A percentile compares a stretch with the other conserved stretches of the same genome.
Evolutionary conservation across 257 asterid species (phyloP).

Genomic region (Jaltomata sinuosa): DNA sequence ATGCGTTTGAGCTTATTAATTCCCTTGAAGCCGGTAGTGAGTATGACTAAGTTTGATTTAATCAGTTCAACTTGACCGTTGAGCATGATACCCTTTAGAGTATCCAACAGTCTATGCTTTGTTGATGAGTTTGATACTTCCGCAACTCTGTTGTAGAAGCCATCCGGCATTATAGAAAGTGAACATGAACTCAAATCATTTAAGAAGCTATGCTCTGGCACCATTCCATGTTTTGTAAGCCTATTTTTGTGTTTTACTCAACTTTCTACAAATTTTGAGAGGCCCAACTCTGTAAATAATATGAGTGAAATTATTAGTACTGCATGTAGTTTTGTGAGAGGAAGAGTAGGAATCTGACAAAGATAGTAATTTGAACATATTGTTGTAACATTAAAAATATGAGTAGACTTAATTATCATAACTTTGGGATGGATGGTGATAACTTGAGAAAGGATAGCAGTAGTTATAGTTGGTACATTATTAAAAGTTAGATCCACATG

Average conservation of each 20-base stretch:
- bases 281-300: no score
- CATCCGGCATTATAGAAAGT: no score
- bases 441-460: not conserved
- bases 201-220: no score
- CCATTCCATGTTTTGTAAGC: no score
- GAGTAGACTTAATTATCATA: not conserved
- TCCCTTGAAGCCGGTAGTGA: slow-evolving; percentile 38
- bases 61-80: not conserved
- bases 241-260: no score
- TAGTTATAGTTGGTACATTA: no score
- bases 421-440: not conserved
- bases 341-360: not conserved
- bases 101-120: no score
- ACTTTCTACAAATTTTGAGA: no score
- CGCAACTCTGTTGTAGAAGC: not conserved
- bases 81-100: no score
- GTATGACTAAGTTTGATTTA: slow-evolving; percentile 24
- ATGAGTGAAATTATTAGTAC: no score
- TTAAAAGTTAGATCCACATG: no score
- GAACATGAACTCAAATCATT: slow-evolving; percentile 12
- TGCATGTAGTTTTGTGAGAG: not conserved
- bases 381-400: not conserved
- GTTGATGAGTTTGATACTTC: slow-evolving; percentile 21
- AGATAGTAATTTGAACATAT: not conserved
- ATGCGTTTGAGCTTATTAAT: slow-evolving; percentile 24